These are phyloP conservation scores for Vaccinium darrowii DNA, from an alignment of 148 eudicot genomes.

Conservation along the genomic window DNA sequence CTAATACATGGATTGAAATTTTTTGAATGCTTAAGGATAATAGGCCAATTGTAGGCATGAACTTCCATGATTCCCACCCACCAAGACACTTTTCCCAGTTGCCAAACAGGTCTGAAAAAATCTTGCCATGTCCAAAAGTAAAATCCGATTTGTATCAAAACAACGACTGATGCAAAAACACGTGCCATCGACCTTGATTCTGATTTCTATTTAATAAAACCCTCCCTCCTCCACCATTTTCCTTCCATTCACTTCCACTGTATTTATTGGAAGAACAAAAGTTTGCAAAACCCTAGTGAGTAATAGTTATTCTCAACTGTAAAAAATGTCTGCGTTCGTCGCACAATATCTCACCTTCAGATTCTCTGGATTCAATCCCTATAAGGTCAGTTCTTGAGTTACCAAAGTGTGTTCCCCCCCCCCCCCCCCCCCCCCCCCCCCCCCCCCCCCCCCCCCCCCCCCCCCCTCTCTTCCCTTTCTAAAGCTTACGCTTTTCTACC, in stretches of 20 bases:
- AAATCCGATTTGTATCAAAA: neutral
- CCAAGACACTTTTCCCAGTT: neutral
- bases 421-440: too few relatives aligned
- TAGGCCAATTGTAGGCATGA: too few relatives aligned
- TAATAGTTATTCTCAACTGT: neutral
- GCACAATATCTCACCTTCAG: slow-evolving; percentile 28
- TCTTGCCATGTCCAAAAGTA: neutral
- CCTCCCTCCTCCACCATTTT: neutral
- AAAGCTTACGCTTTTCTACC: neutral
- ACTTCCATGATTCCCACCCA: too few relatives aligned
- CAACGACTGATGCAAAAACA: neutral
- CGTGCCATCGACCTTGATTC: neutral
- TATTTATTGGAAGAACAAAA: neutral
- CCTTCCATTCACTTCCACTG: neutral
- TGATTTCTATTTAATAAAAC: neutral
- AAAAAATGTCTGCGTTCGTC: slow-evolving; percentile 33
- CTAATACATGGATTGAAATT: too few relatives aligned
- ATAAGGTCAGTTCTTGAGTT: slow-evolving; percentile 24
- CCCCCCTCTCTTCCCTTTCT: too few relatives aligned
- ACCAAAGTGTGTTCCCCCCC: neutral
- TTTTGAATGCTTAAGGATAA: too few relatives aligned
- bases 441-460: too few relatives aligned
- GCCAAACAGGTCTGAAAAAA: neutral
- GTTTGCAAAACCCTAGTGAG: neutral
- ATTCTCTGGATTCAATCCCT: slow-evolving; percentile 23